A percentile compares a stretch with the other conserved stretches of the same genome.
phyloP scores from a whole-genome alignment of 2,329 filamentous ascomycete genomes.

The Fusarium sp. region DNA sequence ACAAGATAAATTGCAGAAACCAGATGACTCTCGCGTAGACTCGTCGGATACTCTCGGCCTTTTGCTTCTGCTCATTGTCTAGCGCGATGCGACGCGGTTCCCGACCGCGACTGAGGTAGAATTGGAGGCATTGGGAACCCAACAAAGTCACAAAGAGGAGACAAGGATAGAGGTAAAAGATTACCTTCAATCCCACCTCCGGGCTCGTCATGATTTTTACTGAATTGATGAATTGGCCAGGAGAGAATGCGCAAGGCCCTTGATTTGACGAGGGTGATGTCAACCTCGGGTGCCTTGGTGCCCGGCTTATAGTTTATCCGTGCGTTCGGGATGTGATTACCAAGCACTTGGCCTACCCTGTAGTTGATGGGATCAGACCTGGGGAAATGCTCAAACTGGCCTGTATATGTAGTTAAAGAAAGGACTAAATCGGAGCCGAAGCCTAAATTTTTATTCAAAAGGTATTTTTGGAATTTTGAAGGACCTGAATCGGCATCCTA shows the following conservation, averaged over 20 bases:
- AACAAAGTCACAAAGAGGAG: conserved; percentile 53
- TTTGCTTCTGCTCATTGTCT: conserved; percentile 45
- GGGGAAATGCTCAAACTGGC: neutral
- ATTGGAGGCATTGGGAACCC: conserved; percentile 52
- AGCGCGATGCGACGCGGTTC: conserved; percentile 40
- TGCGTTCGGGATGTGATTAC: neutral
- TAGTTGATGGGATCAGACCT: neutral
- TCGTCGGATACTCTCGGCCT: conserved; percentile 43
- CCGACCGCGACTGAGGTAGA: conserved; percentile 49
- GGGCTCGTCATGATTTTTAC: conserved; percentile 47
- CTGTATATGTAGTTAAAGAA: neutral
- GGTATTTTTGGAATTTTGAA: neutral
- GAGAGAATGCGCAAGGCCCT: neutral
- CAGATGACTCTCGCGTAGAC: conserved; percentile 52
- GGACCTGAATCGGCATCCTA: neutral
- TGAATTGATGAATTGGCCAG: neutral
- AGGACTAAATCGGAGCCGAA: neutral
- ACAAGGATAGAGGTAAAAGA: conserved; percentile 57
- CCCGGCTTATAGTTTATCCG: neutral
- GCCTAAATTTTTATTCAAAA: neutral
- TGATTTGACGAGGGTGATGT: neutral
- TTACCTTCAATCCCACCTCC: conserved; percentile 51
- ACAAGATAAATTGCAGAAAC: conserved; percentile 49
- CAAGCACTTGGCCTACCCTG: neutral
- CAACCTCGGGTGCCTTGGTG: neutral